Evolutionary conservation across 352 stramenopile genomes (phyloP).

Genomic region (Pythium scleroteichum): DNA sequence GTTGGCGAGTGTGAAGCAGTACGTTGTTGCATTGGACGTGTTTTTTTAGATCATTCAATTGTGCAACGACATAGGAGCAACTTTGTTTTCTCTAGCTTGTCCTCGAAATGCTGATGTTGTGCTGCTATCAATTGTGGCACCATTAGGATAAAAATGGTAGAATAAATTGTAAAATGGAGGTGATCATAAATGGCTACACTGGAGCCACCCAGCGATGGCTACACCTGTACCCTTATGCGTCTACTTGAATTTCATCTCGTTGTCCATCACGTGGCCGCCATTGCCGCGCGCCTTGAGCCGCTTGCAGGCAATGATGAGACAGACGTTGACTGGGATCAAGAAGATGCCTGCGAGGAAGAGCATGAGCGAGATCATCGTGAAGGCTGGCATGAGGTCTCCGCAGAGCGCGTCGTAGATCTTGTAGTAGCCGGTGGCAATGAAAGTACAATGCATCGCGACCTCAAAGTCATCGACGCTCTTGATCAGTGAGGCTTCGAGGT

Average conservation of each 20-base stretch:
- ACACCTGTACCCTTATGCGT: too few relatives aligned
- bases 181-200: too few relatives aligned
- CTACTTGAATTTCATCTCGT: slow-evolving; percentile 67
- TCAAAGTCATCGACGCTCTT: slow-evolving; percentile 60
- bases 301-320: slow-evolving; percentile 69
- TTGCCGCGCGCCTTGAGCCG: slow-evolving; percentile 56
- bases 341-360: slow-evolving; percentile 67
- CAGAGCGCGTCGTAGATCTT: slow-evolving; percentile 55
- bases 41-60: too few relatives aligned
- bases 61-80: too few relatives aligned
- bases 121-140: too few relatives aligned
- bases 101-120: too few relatives aligned
- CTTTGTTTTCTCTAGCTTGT: too few relatives aligned
- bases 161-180: too few relatives aligned
- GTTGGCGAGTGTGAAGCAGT: too few relatives aligned
- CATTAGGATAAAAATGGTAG: too few relatives aligned
- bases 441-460: slow-evolving; percentile 60
- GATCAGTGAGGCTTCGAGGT: slow-evolving; percentile 49
- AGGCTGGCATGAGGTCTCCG: slow-evolving; percentile 56
- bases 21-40: too few relatives aligned
- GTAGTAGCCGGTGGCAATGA: slow-evolving; percentile 50
- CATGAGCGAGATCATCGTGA: slow-evolving; percentile 80
- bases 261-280: slow-evolving; percentile 52
- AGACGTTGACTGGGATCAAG: slow-evolving; percentile 65
- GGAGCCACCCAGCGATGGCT: too few relatives aligned